phyloP scores from a whole-genome alignment of 1,139 yeast species.

The Lizanozyma gosingica region DNA sequence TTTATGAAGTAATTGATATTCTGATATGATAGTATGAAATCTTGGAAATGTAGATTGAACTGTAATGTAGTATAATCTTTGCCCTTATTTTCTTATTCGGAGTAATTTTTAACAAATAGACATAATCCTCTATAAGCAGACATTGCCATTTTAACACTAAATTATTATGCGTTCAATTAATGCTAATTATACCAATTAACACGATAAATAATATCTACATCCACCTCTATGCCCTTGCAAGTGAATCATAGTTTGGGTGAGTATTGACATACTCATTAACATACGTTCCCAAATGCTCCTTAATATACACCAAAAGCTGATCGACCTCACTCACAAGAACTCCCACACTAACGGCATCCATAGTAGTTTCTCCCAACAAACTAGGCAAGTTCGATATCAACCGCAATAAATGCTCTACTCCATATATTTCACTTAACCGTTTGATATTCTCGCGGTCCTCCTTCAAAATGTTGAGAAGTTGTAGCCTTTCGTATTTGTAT shows the following conservation, averaged over 20 bases:
- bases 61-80: no score
- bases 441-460: constrained; percentile 18
- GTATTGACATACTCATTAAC: constrained; percentile 36
- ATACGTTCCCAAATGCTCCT: constrained; percentile 38
- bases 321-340: constrained; percentile 36
- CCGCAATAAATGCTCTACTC: constrained; percentile 70
- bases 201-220: no score
- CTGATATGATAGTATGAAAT: no score
- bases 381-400: constrained; percentile 75
- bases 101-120: no score
- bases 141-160: no score
- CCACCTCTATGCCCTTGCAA: background rate
- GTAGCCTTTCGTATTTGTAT: constrained; percentile 80
- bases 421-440: constrained; percentile 46
- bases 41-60: no score
- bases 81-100: no score
- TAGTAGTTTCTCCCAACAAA: constrained; percentile 62
- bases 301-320: constrained; percentile 44
- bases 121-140: no score
- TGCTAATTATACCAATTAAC: no score
- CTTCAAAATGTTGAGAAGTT: constrained; percentile 49
- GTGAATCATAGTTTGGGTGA: background rate
- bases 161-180: no score
- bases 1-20: no score
- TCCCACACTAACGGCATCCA: constrained; percentile 70